Evolutionary conservation across 1,284 basidiomycete species (phyloP).

Genomic region (Meripilus lineatus): DNA sequence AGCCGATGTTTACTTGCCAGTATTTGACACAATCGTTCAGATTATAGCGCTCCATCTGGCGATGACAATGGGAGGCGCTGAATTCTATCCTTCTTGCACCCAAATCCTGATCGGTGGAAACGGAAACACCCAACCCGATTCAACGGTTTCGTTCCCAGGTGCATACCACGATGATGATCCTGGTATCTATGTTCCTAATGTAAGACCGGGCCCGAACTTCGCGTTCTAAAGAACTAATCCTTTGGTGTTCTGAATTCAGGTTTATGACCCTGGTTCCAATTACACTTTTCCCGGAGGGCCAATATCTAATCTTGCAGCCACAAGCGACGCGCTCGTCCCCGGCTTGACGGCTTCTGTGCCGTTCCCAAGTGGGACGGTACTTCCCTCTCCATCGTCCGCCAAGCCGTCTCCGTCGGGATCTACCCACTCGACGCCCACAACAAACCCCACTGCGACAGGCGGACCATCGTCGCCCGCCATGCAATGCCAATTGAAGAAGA

Average conservation of each 20-base stretch:
- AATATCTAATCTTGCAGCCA: conserved; percentile 22
- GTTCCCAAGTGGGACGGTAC: conserved; percentile 7
- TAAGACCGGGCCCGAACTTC: conserved; percentile 24
- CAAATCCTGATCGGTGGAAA: conserved; percentile 54
- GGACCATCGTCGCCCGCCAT: conserved; percentile 2
- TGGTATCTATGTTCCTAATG: conserved; percentile 49
- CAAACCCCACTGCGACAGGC: conserved; percentile 7
- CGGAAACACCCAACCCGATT: conserved; percentile 40
- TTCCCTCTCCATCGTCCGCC: conserved; percentile 11
- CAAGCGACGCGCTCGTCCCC: conserved; percentile 13
- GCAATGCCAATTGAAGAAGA: neutral
- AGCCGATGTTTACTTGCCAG: neutral
- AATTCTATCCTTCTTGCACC: conserved; percentile 66
- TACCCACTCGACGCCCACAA: conserved; percentile 10
- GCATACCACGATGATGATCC: conserved; percentile 60
- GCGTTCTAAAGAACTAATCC: neutral
- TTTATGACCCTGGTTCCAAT: conserved; percentile 27
- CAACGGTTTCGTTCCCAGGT: conserved; percentile 58
- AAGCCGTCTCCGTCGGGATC: conserved; percentile 12
- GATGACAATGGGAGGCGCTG: conserved; percentile 44
- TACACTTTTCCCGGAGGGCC: conserved; percentile 37
- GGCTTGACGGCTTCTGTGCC: conserved; percentile 13
- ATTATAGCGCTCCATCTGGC: conserved; percentile 66
- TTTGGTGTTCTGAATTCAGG: conserved; percentile 16
- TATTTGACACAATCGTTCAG: conserved; percentile 21